Percentiles rank a stretch among this genome's conserved stretches.
Evolutionary conservation across 768 basidiomycete species (phyloP).

Genomic region (Termitomyces sp.): DNA sequence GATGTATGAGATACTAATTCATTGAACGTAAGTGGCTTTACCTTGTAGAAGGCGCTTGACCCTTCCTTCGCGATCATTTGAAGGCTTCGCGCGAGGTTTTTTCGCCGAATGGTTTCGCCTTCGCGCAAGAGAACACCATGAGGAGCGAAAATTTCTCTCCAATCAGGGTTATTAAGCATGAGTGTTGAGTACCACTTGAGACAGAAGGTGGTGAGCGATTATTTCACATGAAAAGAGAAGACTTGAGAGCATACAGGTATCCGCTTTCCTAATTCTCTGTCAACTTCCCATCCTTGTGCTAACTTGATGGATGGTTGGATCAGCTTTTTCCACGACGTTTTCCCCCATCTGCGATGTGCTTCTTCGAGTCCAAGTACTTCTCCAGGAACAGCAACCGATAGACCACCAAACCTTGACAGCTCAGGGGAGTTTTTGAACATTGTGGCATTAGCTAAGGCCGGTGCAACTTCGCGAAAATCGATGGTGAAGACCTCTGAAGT

Average conservation of each 20-base stretch:
- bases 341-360: constrained; percentile 81
- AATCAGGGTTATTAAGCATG: constrained; percentile 67
- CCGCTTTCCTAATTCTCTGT: constrained; percentile 67
- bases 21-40: constrained; percentile 18
- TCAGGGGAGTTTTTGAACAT: constrained; percentile 63
- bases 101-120: constrained; percentile 69
- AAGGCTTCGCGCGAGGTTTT: constrained; percentile 76
- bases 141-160: constrained; percentile 82
- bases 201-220: not conserved
- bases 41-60: constrained; percentile 78
- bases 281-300: constrained; percentile 77
- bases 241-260: constrained; percentile 48
- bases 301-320: constrained; percentile 72
- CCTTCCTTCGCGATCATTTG: constrained; percentile 70
- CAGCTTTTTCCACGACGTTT: constrained; percentile 70
- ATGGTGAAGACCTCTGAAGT: constrained; percentile 64
- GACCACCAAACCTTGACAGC: constrained; percentile 64
- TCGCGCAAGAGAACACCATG: constrained; percentile 62
- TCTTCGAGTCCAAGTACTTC: constrained; percentile 85
- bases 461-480: constrained; percentile 89
- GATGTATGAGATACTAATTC: constrained; percentile 8
- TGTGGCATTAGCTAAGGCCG: constrained; percentile 59
- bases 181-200: constrained; percentile 40
- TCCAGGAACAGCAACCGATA: constrained; percentile 87
- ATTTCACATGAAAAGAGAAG: not conserved